A percentile compares a stretch with the other conserved stretches of the same genome.
These are phyloP conservation scores for Leccinum sublutescens DNA, from an alignment of 768 basidiomycete genomes.

Conservation along the genomic window DNA sequence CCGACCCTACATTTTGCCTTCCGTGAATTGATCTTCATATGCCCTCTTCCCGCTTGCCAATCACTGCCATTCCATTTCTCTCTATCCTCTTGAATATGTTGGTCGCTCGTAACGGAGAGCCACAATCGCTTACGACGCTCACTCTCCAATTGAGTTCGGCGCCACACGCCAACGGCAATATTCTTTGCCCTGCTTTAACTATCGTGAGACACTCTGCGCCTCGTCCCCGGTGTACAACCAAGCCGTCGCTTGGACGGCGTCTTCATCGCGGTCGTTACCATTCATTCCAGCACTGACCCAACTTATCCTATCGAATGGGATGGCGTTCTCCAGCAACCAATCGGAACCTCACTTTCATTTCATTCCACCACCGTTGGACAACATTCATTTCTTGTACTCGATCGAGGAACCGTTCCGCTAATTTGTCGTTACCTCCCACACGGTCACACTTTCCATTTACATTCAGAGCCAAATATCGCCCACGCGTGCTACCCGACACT, in stretches of 20 bases:
- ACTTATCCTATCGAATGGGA: neutral
- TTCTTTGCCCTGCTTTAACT: neutral
- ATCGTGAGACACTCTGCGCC: conserved; percentile 8
- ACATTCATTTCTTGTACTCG: conserved; percentile 1
- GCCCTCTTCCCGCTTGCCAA: neutral
- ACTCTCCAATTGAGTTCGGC: neutral
- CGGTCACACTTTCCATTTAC: conserved; percentile 5
- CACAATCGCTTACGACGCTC: neutral
- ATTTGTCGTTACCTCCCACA: conserved; percentile 1
- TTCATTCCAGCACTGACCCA: conserved; percentile 6
- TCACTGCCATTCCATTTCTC: conserved; percentile 2
- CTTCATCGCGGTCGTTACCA: neutral
- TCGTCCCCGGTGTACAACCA: neutral
- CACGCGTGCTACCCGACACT: neutral
- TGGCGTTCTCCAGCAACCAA: neutral
- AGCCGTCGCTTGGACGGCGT: neutral
- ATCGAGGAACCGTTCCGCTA: neutral
- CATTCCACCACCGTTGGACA: neutral
- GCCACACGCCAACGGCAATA: conserved; percentile 15
- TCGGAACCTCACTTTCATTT: conserved; percentile 5
- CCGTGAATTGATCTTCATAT: neutral
- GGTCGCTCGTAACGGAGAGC: neutral
- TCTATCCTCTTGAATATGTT: conserved; percentile 9
- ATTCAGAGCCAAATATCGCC: neutral
- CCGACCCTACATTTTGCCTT: conserved; percentile 11